Conservation (phyloP, 352 stramenopile species). For the Globisporangium nagaii region DNA sequence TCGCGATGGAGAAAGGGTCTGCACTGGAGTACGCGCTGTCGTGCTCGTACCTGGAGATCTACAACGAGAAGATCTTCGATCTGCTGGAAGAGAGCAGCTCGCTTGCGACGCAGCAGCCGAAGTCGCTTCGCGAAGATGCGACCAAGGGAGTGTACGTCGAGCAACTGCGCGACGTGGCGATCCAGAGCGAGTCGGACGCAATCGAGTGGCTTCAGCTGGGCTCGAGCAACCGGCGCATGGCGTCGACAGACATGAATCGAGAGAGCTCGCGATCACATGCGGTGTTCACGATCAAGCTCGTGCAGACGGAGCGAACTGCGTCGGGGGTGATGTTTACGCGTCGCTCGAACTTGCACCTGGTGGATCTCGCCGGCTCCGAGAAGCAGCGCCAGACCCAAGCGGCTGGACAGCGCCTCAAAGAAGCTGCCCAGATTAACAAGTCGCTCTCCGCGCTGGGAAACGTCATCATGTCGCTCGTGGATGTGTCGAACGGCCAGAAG, state of each 20-base stretch:
- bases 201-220: conserved; percentile 73
- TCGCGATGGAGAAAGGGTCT: conserved; percentile 35
- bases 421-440: conserved; percentile 89
- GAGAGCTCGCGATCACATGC: conserved; percentile 95
- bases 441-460: conserved; percentile 84
- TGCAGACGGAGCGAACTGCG: conserved; percentile 69
- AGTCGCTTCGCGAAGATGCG: conserved; percentile 70
- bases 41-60: conserved; percentile 89
- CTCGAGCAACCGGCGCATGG: conserved; percentile 90
- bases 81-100: conserved; percentile 60
- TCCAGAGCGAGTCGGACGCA: conserved; percentile 57
- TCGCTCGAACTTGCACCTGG: conserved; percentile 75
- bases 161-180: conserved; percentile 56
- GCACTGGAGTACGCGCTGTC: conserved; percentile 54
- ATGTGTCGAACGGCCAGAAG: conserved; percentile 75
- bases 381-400: conserved; percentile 82
- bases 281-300: conserved; percentile 95
- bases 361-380: conserved; percentile 86
- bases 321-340: conserved; percentile 54
- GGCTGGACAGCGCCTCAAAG: conserved; percentile 78
- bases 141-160: conserved; percentile 82
- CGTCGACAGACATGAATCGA: conserved; percentile 96
- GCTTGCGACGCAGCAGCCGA: conserved; percentile 37
- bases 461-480: conserved; percentile 86
- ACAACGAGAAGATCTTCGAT: conserved; percentile 90